These are phyloP conservation scores for Centella asiatica DNA, from an alignment of 129 eudicot species.

Conservation along the genomic window DNA sequence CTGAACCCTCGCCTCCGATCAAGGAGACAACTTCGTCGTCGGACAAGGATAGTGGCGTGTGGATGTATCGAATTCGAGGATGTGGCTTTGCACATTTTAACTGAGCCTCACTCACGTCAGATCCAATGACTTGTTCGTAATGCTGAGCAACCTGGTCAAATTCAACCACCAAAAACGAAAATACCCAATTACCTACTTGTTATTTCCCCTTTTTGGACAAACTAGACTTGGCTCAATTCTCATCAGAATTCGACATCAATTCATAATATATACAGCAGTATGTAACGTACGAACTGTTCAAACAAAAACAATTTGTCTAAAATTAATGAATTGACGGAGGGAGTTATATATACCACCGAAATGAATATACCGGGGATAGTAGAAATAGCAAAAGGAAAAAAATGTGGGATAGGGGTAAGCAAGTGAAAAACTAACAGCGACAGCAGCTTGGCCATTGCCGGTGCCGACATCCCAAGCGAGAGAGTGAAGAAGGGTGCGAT, in stretches of 20 bases:
- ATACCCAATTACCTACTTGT: too few relatives aligned
- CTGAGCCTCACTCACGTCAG: conserved; percentile 44
- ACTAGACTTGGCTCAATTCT: too few relatives aligned
- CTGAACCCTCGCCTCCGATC: conserved; percentile 31
- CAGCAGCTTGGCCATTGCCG: conserved; percentile 64
- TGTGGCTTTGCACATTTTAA: conserved; percentile 29
- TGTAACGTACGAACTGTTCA: too few relatives aligned
- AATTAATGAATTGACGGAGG: too few relatives aligned
- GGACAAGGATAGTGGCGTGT: conserved; percentile 35
- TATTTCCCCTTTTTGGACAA: too few relatives aligned
- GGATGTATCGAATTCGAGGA: conserved; percentile 35
- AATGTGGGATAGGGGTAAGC: background rate
- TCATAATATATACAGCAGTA: too few relatives aligned
- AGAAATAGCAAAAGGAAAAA: background rate
- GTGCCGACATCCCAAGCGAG: conserved; percentile 63
- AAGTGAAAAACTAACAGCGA: conserved; percentile 24
- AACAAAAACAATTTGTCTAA: too few relatives aligned
- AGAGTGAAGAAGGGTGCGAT: conserved; percentile 31
- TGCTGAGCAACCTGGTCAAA: conserved; percentile 41
- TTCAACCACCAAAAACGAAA: background rate
- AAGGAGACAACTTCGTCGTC: conserved; percentile 25
- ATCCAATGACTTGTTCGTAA: conserved; percentile 45
- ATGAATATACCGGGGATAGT: background rate
- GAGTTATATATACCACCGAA: too few relatives aligned
- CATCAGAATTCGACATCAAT: too few relatives aligned